Base-by-base conservation (phyloP, 2,329 filamentous ascomycete species). In the Penicillium capsulatum region DNA sequence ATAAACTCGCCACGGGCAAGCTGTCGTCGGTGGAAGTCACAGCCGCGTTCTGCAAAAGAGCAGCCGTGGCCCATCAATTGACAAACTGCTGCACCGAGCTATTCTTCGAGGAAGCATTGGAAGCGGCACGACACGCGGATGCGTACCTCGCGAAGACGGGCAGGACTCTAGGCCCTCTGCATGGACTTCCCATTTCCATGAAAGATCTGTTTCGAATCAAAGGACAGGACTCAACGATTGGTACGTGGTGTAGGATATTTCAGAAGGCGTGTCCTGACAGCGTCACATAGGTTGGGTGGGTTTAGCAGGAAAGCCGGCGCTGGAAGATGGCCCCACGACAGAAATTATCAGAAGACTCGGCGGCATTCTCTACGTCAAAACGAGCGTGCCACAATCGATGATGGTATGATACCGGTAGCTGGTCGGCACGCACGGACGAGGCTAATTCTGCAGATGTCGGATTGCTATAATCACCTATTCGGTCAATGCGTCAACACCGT, bases 131-230 rank as follows among this genome's bases (percentile, higher is more conserved):
- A 24, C 51, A 61, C 2, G 63, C 75, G 1, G 80, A 83, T 51
- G 64, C 66, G n/a, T 61, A 78, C 42, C 48, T 77, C 1, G 60
- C 63, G n/a, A 51, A 52, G 20, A 73, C 71, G 1, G 70, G 74
- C 7, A 63, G 67, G 45, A 59, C 71, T 0, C 63, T 74, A 26
- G 84, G 84, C 0, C 81, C 83, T 2, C 70, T 88, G 1, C 83
- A 87, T 59, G 84, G 81, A 58, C 47, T 70, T 10, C 61, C 64
- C 1, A 61, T 73, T 31, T 78, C 80, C 0, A 71, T 88, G 32
- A 88, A 88, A 54, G 83, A 87, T 63, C 80, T 82, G 54, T 82
- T 86, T 68, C 75, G 84, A 42, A 44, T 58, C 7, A 39, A 55
- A 34, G 55, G 53, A 3, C 29, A 49, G 26, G 55, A 59, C 42